Evolutionary conservation across 768 basidiomycete genomes (phyloP), one percentile per base, ranked within the genome.

Genomic region (Mycena olivaceomarginata): DNA sequence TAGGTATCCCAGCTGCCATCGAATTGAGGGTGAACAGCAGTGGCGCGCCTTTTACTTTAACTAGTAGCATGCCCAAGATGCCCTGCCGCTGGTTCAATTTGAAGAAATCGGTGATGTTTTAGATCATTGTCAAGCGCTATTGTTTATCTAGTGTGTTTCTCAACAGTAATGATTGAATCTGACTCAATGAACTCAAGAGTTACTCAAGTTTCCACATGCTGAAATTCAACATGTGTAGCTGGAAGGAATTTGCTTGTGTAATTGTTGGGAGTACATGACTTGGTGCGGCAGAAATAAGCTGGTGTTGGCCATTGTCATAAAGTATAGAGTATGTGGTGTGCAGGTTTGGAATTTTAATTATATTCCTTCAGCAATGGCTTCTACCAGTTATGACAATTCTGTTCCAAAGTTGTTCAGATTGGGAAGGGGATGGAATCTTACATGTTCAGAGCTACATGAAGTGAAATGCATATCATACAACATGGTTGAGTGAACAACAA

Each of bases 381-480:
- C n/a, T n/a, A n/a, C n/a, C n/a, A n/a, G n/a, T n/a, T n/a, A n/a
- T n/a, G n/a, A n/a, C n/a, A 57, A 57, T 57, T 57, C 56, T n/a
- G 5, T 57, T 57, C 56, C 56, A 57, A 57, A 57, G 56, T 57
- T 57, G 56, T 57, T 57, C 56, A 57, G 56, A 57, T 25, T 57
- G 56, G 56, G 56, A 57, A 57, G 56, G 56, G 56, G 25, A 57
- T 57, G 56, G 56, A 57, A 57, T 57, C 56, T 57, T 57, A 57
- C 56, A 25, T 22, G 56, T 57, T 57, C 56, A 25, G 56, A 25
- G 56, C 22, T 57, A n/a, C 16, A 57, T 57, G n/a, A 57, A 57
- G 56, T 57, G 56, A 57, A 57, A 57, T 57, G 56, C 56, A 57
- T 57, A 57, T 57, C 56, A 57, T 57, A 57, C 56, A 57, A 57